Percentiles rank a stretch among this genome's conserved stretches.
Conservation (phyloP, 768 basidiomycete species). For the Auriscalpium microsporum region DNA sequence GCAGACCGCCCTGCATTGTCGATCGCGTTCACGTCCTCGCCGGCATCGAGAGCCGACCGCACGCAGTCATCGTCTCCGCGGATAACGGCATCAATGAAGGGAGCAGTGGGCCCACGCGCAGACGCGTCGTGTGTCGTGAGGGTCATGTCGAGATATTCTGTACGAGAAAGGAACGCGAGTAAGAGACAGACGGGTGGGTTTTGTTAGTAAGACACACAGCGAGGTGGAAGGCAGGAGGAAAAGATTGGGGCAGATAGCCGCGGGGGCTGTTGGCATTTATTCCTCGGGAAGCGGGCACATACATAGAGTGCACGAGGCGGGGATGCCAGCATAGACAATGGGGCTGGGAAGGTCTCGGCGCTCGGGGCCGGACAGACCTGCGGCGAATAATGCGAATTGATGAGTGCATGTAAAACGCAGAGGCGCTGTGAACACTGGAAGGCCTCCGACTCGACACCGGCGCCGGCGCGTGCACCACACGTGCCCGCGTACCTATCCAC, state of each 20-base stretch:
- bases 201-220: constrained; percentile 1
- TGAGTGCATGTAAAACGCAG: background rate
- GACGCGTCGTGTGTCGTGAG: constrained; percentile 1
- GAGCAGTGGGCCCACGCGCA: constrained; percentile 1
- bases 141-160: background rate
- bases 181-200: background rate
- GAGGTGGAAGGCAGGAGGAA: background rate
- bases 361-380: background rate
- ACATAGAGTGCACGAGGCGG: constrained; percentile 1
- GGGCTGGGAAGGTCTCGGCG: background rate
- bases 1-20: constrained; percentile 54
- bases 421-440: background rate
- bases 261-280: constrained; percentile 6
- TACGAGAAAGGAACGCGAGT: background rate
- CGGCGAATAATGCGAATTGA: background rate
- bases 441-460: background rate
- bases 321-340: background rate
- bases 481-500: background rate
- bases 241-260: constrained; percentile 8
- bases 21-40: constrained; percentile 61
- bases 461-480: background rate
- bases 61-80: constrained; percentile 49
- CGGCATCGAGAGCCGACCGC: constrained; percentile 41
- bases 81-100: constrained; percentile 36
- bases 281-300: background rate